Percentiles rank a stretch among this genome's conserved stretches.
phyloP scores from a whole-genome alignment of 495 filamentous ascomycete species.

The Schizothecium vesticola region DNA sequence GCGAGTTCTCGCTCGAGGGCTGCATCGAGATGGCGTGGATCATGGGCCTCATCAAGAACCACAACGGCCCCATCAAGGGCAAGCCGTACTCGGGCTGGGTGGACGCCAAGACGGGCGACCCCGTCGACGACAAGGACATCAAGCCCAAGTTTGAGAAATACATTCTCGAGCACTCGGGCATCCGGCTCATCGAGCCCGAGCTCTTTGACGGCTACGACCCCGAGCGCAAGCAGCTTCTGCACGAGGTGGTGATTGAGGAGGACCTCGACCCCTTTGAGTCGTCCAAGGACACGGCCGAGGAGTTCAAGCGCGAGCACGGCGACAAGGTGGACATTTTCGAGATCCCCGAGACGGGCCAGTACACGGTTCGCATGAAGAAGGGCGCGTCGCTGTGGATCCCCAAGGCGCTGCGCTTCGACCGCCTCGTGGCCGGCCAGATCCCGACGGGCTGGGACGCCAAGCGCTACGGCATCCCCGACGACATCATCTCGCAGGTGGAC shows the following conservation, averaged over 20 bases:
- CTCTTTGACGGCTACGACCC: conserved; percentile 97
- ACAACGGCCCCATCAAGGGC: conserved; percentile 97
- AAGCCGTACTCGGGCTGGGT: conserved; percentile 97
- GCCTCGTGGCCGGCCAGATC: conserved; percentile 92
- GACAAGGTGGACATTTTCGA: conserved; percentile 98
- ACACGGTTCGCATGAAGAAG: conserved; percentile 87
- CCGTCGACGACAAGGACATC: conserved; percentile 96
- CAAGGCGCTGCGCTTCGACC: conserved; percentile 95
- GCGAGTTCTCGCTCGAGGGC: conserved; percentile 93
- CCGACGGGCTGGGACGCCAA: conserved; percentile 96
- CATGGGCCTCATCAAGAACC: conserved; percentile 98
- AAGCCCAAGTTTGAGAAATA: conserved; percentile 94
- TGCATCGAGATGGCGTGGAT: conserved; percentile 99
- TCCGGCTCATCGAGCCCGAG: conserved; percentile 95
- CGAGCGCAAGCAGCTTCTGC: conserved; percentile 95
- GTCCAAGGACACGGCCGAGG: conserved; percentile 93
- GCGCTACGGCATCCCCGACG: conserved; percentile 91
- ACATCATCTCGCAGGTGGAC: conserved; percentile 96
- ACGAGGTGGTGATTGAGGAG: conserved; percentile 94
- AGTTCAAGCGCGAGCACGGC: conserved; percentile 94
- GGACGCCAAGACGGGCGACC: conserved; percentile 86
- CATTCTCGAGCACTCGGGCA: conserved; percentile 94
- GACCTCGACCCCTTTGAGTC: conserved; percentile 96
- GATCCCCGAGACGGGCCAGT: conserved; percentile 91
- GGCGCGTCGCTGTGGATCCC: conserved; percentile 90